Conservation (phyloP, 352 stramenopile species). For the Globisporangium iwayamae region DNA sequence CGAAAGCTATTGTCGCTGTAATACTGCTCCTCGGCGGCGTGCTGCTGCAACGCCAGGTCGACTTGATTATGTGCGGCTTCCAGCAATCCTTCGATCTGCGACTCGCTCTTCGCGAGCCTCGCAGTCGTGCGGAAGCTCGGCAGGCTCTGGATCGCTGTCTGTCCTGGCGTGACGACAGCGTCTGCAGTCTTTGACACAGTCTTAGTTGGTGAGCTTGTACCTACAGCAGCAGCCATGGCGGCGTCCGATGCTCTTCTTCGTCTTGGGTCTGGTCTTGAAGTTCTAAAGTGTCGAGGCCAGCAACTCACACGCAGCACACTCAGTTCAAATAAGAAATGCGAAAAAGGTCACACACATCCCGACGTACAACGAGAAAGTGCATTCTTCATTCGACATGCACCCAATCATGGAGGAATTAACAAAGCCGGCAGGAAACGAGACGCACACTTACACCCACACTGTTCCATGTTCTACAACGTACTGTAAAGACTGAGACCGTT, state of each 20-base stretch:
- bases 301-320: background rate
- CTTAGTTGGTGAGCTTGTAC: background rate
- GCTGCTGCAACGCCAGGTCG: conserved; percentile 19
- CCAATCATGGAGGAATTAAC: background rate
- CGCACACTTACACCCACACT: background rate
- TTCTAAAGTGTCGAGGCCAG: background rate
- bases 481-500: background rate
- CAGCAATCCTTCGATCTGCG: conserved; percentile 6
- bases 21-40: background rate
- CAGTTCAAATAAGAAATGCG: background rate
- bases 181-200: background rate
- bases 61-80: conserved; percentile 17
- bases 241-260: background rate
- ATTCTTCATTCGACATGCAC: background rate
- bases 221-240: background rate
- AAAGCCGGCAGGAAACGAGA: background rate
- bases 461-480: background rate
- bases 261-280: background rate
- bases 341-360: background rate
- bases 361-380: background rate
- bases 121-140: background rate
- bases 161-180: background rate
- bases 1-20: background rate
- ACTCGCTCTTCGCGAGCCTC: conserved; percentile 9
- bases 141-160: conserved; percentile 4